Percentiles rank a stretch among this genome's conserved stretches.
phyloP scores from a whole-genome alignment of 345 rosid species.

The Adansonia digitata region DNA sequence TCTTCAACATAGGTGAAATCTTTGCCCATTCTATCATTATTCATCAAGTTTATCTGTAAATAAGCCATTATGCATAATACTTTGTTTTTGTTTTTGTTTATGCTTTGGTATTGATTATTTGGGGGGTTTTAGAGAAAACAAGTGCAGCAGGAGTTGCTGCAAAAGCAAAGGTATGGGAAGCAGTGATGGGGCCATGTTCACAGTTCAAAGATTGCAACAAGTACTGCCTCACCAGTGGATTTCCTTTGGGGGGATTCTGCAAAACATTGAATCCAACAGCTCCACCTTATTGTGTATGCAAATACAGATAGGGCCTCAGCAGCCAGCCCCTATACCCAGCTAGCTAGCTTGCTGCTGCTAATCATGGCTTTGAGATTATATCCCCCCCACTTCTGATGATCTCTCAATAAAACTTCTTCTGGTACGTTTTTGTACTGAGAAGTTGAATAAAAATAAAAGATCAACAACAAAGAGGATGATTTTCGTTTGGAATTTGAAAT shows the following conservation, averaged over 20 bases:
- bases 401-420: too few relatives aligned
- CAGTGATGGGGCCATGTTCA: conserved; percentile 2
- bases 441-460: too few relatives aligned
- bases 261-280: neutral
- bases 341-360: too few relatives aligned
- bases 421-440: too few relatives aligned
- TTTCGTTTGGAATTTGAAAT: neutral
- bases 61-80: neutral
- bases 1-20: neutral
- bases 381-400: too few relatives aligned
- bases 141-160: neutral
- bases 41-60: neutral
- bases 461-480: neutral
- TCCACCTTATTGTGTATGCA: conserved; percentile 1
- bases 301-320: neutral
- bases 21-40: neutral
- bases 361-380: too few relatives aligned
- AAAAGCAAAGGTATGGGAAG: neutral
- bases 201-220: neutral
- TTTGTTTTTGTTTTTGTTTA: neutral
- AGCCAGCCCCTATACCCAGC: too few relatives aligned
- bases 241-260: neutral
- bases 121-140: neutral
- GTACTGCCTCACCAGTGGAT: conserved; percentile 1
- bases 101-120: neutral